Evolutionary conservation across 108 stramenopile genomes (phyloP).

Genomic region (Pseudonitzschia pungens): DNA sequence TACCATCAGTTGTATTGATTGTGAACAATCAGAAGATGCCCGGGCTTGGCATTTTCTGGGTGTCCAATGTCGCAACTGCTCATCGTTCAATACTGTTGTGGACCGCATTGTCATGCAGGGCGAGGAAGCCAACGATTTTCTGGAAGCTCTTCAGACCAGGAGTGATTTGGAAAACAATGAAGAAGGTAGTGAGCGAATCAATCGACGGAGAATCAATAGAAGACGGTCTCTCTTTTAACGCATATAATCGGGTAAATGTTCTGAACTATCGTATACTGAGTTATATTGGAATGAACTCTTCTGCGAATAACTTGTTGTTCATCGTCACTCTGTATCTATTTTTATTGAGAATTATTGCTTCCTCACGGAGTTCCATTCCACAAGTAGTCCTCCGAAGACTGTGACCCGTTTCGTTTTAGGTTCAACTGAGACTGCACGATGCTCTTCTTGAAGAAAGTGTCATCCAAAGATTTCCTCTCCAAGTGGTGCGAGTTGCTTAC

Average conservation of each 20-base stretch:
- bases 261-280: not conserved
- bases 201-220: conserved; percentile 39
- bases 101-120: conserved; percentile 72
- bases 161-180: conserved; percentile 27
- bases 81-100: conserved; percentile 78
- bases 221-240: conserved; percentile 23
- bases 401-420: not conserved
- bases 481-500: not conserved
- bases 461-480: not conserved
- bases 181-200: conserved; percentile 40
- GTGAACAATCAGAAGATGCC: conserved; percentile 58
- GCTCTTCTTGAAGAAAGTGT: not conserved
- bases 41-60: conserved; percentile 85
- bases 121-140: conserved; percentile 72
- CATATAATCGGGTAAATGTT: not conserved
- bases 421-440: conserved; percentile 1
- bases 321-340: too few relatives aligned
- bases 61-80: conserved; percentile 62
- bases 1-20: conserved; percentile 82
- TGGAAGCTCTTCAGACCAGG: conserved; percentile 48
- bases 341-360: not conserved
- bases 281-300: not conserved
- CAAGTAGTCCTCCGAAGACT: not conserved
- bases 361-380: conserved; percentile 9
- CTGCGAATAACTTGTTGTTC: too few relatives aligned